Evolutionary conservation across 2,329 filamentous ascomycete species (phyloP).

Genomic region (Capronia americana): DNA sequence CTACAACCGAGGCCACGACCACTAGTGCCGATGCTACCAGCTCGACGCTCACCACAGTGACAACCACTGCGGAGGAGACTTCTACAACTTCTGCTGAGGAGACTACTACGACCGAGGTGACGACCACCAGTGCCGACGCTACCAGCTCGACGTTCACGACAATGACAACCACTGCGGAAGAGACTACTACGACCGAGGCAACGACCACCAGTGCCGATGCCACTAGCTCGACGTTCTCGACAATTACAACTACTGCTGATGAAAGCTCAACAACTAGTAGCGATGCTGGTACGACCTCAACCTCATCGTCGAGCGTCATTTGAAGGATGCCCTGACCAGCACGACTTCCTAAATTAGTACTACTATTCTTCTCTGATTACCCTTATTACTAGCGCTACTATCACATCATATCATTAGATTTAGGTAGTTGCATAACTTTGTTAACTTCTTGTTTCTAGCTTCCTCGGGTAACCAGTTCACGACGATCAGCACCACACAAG

Average conservation of each 20-base stretch:
- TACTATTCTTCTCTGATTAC: constrained; percentile 14
- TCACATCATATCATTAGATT: neutral
- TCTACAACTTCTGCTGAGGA: neutral
- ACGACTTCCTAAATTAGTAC: constrained; percentile 18
- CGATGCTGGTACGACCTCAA: neutral
- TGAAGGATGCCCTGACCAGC: constrained; percentile 10
- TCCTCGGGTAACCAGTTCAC: neutral
- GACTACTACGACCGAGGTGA: constrained; percentile 7
- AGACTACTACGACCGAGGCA: constrained; percentile 1
- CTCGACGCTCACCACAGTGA: constrained; percentile 6
- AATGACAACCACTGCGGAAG: no score
- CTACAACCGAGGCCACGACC: constrained; percentile 4
- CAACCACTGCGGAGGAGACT: neutral
- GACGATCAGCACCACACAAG: no score
- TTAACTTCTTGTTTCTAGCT: constrained; percentile 1
- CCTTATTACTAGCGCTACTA: constrained; percentile 7
- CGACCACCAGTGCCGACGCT: neutral
- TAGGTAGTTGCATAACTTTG: neutral
- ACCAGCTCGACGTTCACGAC: constrained; percentile 13
- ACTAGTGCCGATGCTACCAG: constrained; percentile 12
- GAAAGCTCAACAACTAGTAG: neutral
- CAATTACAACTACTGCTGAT: neutral
- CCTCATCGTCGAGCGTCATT: no score
- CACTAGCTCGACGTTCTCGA: neutral
- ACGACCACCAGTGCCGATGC: neutral